Evolutionary conservation across 2,329 filamentous ascomycete genomes (phyloP), one percentile per base, ranked within the genome.

Genomic region (Xylariaceae sp.): DNA sequence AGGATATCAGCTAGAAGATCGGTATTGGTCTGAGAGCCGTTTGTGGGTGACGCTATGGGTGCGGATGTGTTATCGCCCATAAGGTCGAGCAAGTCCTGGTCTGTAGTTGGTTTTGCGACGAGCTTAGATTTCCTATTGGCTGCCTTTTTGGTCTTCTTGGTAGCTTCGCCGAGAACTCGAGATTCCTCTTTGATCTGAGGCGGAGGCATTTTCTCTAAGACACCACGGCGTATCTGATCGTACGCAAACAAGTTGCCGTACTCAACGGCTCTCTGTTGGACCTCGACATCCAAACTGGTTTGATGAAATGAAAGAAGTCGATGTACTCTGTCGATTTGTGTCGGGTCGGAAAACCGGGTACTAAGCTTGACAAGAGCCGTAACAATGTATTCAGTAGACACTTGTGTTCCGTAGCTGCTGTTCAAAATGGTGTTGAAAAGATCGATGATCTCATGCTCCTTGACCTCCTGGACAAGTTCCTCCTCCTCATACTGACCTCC

Each of bases 121-220:
- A 63, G 59, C 66, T 85, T 90, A 44, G 83, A 81, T 62, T 83
- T 87, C 54, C 89, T 81, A 61, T 86, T 88, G 44, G 80, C 75
- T 37, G 79, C 72, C 58, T 83, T 81, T 63, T 79, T 83, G 49
- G 76, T 73, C 55, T 84, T 79, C 63, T 82, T 83, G 2, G 80
- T 73, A 1, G 89, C 83, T 56, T 91, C 86, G 33, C 90, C 90
- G 15, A 98, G 73, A 3, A 96, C 90, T 45, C 91, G 78, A 41
- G 93, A 91, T 63, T 95, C 89, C 62, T 98, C 93, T 52, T 91
- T 89, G 58, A 98, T 97, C 64, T 97, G 91, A 8, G 93, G 93
- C 2, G 93, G 81, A 7, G 93, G 93, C 94, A 98, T 98, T 64
- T 93, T 94, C 67, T 98, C 93, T 9, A 98, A 72, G 3, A 98